Evolutionary conservation across 192 early-diverging fungal genomes (phyloP).

Genomic region (Coemansia sp.): DNA sequence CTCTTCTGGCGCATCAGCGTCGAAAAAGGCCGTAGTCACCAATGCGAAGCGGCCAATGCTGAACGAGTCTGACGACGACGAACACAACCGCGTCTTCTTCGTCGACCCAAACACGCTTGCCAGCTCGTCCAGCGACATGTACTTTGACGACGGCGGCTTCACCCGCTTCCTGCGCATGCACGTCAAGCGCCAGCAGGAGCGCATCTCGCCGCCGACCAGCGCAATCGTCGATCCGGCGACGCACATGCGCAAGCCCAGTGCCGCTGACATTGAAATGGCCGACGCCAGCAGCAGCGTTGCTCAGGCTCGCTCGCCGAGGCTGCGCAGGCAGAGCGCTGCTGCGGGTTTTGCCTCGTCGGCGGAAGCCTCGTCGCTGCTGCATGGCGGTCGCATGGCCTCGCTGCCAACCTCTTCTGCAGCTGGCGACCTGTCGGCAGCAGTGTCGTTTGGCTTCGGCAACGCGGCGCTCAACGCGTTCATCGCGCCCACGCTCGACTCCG

Average conservation of each 20-base stretch:
- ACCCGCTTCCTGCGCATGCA: conserved; percentile 52
- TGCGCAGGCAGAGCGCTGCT: conserved; percentile 2
- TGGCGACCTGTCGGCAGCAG: conserved; percentile 3
- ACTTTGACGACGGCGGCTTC: conserved; percentile 54
- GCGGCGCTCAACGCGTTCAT: conserved; percentile 25
- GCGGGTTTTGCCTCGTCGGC: neutral
- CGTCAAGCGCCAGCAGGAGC: conserved; percentile 43
- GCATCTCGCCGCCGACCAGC: conserved; percentile 13
- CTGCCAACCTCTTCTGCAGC: conserved; percentile 25
- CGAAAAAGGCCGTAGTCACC: neutral
- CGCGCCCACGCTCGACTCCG: conserved; percentile 15
- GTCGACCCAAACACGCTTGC: conserved; percentile 44
- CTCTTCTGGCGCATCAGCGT: neutral
- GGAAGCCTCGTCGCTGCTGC: neutral
- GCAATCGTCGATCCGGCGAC: conserved; percentile 6
- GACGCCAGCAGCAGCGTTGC: conserved; percentile 2
- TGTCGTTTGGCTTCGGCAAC: conserved; percentile 25
- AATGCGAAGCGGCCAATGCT: conserved; percentile 16
- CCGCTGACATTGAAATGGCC: conserved; percentile 18
- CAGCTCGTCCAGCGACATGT: conserved; percentile 36
- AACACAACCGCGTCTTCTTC: conserved; percentile 50
- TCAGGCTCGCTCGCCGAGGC: neutral
- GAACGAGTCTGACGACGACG: conserved; percentile 54
- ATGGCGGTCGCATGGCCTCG: neutral
- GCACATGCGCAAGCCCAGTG: conserved; percentile 16